Evolutionary conservation across 2,329 filamentous ascomycete genomes (phyloP).

Genomic region (Monosporascus sp.): DNA sequence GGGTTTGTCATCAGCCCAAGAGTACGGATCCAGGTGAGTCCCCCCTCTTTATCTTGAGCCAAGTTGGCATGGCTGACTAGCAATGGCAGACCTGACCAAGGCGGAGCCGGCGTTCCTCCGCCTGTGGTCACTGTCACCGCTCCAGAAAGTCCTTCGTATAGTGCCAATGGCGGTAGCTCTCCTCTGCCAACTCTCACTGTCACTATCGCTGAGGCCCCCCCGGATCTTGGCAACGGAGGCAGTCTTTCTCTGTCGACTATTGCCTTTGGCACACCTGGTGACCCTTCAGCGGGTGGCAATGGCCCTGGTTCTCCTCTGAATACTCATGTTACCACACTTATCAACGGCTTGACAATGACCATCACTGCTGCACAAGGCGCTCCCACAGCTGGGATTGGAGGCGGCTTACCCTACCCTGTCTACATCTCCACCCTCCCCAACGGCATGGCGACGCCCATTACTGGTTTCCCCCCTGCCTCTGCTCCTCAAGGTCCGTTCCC

Average conservation of each 20-base stretch:
- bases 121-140: too few relatives aligned
- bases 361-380: not conserved
- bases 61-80: not conserved
- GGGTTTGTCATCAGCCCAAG: conserved; percentile 20
- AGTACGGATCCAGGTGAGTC: conserved; percentile 20
- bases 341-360: not conserved
- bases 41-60: not conserved
- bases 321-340: not conserved
- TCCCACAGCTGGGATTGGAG: not conserved
- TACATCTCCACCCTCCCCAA: not conserved
- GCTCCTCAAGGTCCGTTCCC: not conserved
- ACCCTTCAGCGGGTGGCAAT: conserved; percentile 4
- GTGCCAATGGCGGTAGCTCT: not conserved
- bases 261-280: not conserved
- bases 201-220: not conserved
- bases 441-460: not conserved
- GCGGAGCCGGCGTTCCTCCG: not conserved
- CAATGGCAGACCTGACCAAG: not conserved
- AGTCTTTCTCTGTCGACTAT: not conserved
- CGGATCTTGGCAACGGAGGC: not conserved
- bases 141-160: too few relatives aligned
- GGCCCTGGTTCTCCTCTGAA: conserved; percentile 1
- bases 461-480: not conserved
- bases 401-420: not conserved
- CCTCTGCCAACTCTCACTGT: not conserved